Evolutionary conservation across 805 yeast species (phyloP).

Genomic region (Lipomyces mesembrius): DNA sequence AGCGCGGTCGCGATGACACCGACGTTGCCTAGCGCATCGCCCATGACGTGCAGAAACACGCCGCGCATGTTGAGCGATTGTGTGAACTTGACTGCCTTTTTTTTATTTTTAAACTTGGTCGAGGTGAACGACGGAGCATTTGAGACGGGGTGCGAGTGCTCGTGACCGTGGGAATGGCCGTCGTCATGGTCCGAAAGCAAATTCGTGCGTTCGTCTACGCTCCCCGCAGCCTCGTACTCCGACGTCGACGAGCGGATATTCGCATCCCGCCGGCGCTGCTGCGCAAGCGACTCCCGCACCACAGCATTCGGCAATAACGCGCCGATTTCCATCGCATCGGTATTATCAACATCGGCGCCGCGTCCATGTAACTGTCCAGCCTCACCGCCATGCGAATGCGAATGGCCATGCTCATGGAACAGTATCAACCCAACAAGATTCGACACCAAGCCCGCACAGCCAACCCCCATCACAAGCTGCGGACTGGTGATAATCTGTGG

Average conservation of each 20-base stretch:
- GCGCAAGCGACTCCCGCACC: conserved; percentile 20
- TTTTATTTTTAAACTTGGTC: conserved; percentile 34
- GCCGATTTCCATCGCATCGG: conserved; percentile 33
- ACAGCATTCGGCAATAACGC: conserved; percentile 32
- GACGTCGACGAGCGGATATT: conserved; percentile 3
- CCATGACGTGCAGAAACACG: conserved; percentile 90
- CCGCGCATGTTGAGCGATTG: conserved; percentile 96
- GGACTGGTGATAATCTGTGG: conserved; percentile 84
- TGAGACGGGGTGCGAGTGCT: conserved; percentile 17
- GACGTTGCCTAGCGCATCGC: conserved; percentile 93
- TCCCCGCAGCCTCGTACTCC: conserved; percentile 41
- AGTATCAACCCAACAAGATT: conserved; percentile 81
- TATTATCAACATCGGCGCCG: conserved; percentile 26
- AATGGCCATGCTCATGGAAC: conserved; percentile 85
- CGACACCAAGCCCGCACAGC: conserved; percentile 78
- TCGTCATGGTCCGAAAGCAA: conserved; percentile 42
- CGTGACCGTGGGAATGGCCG: conserved; percentile 17
- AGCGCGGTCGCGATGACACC: conserved; percentile 91
- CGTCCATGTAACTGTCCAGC: conserved; percentile 43
- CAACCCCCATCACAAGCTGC: conserved; percentile 78
- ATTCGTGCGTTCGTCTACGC: conserved; percentile 47
- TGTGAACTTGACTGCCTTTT: conserved; percentile 41
- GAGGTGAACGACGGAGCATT: conserved; percentile 26
- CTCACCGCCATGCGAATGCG: conserved; percentile 55
- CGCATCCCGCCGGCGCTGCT: conserved; percentile 27